These are phyloP conservation scores for Raphidocelis subcapitata DNA, from an alignment of 139 green algal genomes.

Conservation along the genomic window DNA sequence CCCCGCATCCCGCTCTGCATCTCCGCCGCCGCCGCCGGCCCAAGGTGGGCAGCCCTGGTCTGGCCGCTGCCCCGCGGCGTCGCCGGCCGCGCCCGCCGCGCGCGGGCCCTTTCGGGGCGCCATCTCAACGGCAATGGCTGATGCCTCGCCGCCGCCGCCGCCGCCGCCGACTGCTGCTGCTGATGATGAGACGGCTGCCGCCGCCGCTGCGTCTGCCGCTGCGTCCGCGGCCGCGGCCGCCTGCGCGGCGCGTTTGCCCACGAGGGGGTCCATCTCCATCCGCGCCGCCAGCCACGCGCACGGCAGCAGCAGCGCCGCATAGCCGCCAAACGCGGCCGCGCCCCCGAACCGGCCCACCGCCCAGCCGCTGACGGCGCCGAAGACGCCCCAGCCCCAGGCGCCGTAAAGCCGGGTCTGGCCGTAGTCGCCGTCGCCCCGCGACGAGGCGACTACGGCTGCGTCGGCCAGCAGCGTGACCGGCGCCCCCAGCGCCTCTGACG, in stretches of 20 bases:
- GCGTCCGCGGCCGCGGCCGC: background rate
- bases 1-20: background rate
- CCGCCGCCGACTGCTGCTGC: background rate
- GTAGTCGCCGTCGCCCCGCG: constrained; percentile 37
- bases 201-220: constrained; percentile 7
- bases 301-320: constrained; percentile 26
- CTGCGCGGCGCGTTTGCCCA: background rate
- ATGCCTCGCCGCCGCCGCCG: background rate
- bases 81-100: no score
- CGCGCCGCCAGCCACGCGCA: constrained; percentile 16
- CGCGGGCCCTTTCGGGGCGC: no score
- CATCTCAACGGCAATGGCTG: no score
- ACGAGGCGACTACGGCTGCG: background rate
- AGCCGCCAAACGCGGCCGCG: constrained; percentile 27
- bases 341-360: constrained; percentile 26
- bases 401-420: constrained; percentile 51
- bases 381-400: constrained; percentile 45
- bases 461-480: no score
- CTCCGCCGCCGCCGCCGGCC: background rate
- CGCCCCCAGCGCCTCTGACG: no score
- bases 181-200: constrained; percentile 1
- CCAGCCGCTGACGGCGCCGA: constrained; percentile 28
- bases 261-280: background rate
- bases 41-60: background rate
- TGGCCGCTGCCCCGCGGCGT: background rate